Conservation (phyloP, 106 monocot species). For the Amphibolis antarctica region DNA sequence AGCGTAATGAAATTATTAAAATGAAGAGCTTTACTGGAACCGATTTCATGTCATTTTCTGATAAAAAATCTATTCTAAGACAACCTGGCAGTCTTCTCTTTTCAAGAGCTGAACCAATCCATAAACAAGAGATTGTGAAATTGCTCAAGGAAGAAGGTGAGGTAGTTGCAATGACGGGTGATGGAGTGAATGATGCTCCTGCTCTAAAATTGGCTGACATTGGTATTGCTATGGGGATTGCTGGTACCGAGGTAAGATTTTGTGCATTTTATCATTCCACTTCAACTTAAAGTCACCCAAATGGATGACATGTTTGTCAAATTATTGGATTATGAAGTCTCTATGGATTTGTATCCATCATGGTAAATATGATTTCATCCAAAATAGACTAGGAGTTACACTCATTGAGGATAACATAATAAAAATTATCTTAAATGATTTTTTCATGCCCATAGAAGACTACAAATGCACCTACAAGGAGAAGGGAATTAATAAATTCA, state of each 20-base stretch:
- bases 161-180: constrained; percentile 96
- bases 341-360: no score
- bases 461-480: no score
- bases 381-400: no score
- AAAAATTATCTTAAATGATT: no score
- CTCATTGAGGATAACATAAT: no score
- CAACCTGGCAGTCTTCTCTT: constrained; percentile 63
- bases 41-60: constrained; percentile 51
- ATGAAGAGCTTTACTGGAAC: constrained; percentile 66
- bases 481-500: no score
- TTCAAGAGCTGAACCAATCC: constrained; percentile 78
- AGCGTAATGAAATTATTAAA: constrained; percentile 40
- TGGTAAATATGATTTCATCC: no score
- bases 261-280: background rate
- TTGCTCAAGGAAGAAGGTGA: constrained; percentile 88
- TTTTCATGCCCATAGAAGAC: no score
- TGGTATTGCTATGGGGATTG: constrained; percentile 90
- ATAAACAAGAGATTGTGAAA: constrained; percentile 92
- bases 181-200: constrained; percentile 95
- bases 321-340: no score
- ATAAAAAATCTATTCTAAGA: constrained; percentile 42
- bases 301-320: no score
- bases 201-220: constrained; percentile 93
- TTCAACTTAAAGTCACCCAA: background rate
- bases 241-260: constrained; percentile 72